Evolutionary conservation across 176 grass and related monocot genomes (phyloP).

Genomic region (Aegilops umbellulata): DNA sequence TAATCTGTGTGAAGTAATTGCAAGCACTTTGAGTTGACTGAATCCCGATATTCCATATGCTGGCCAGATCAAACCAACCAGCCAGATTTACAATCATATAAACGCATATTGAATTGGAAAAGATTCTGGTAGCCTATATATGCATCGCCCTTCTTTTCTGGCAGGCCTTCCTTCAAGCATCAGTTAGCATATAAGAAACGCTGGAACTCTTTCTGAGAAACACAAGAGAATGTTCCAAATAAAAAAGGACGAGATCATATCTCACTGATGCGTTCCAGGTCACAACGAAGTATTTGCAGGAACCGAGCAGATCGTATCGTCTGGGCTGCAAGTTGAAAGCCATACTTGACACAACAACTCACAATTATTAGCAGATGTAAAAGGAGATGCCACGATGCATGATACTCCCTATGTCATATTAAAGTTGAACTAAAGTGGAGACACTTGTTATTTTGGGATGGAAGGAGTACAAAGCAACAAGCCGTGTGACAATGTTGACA

Average conservation of each 20-base stretch:
- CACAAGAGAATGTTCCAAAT: not conserved
- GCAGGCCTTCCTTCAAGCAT: not conserved
- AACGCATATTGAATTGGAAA: slow-evolving; percentile 2
- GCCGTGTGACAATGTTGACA: slow-evolving; percentile 12
- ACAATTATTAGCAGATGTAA: slow-evolving; percentile 31
- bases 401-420: too few species aligned
- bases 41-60: not conserved
- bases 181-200: not conserved
- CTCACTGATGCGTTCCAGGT: slow-evolving; percentile 22
- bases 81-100: slow-evolving; percentile 1
- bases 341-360: slow-evolving; percentile 19
- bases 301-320: slow-evolving; percentile 31
- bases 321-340: slow-evolving; percentile 42
- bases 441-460: too few species aligned
- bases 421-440: too few species aligned
- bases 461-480: slow-evolving; percentile 5
- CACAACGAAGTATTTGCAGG: not conserved
- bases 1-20: not conserved
- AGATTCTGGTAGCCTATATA: not conserved
- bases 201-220: not conserved
- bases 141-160: not conserved
- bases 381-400: slow-evolving; percentile 31
- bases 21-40: slow-evolving; percentile 1
- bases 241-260: not conserved
- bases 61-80: slow-evolving; percentile 20